A percentile compares a stretch with the other conserved stretches of the same genome.
These are phyloP conservation scores for Arabidopsis suecica DNA, from an alignment of 345 rosid genomes.

Conservation along the genomic window DNA sequence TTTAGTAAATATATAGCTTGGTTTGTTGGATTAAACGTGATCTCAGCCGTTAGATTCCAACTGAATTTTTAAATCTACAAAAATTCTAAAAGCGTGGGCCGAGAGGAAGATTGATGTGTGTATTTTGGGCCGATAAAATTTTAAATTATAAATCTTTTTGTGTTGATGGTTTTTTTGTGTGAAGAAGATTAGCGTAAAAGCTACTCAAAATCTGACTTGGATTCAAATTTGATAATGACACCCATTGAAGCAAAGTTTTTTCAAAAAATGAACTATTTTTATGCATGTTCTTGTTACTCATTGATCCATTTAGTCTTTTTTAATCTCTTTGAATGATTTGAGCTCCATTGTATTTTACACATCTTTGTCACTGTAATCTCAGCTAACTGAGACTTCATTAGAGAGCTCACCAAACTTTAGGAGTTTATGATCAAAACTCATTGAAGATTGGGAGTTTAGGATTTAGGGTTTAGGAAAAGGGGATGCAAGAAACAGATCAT, in stretches of 20 bases:
- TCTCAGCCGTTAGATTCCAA: conserved; percentile 40
- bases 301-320: not conserved
- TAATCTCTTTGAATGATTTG: not conserved
- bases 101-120: conserved; percentile 1
- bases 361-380: not conserved
- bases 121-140: not conserved
- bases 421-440: conserved; percentile 4
- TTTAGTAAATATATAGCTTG: conserved; percentile 25
- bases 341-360: not conserved
- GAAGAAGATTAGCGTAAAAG: conserved; percentile 34
- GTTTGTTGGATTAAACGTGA: conserved; percentile 33
- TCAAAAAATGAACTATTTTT: not conserved
- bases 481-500: too few relatives aligned
- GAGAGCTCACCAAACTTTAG: not conserved
- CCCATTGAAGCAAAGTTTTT: not conserved
- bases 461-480: too few relatives aligned
- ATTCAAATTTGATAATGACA: not conserved
- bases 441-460: not conserved
- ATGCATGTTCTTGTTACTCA: not conserved
- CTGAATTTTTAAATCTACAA: conserved; percentile 8
- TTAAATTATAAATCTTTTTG: not conserved
- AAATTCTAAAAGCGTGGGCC: conserved; percentile 35
- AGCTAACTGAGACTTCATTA: not conserved
- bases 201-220: conserved; percentile 28
- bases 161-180: not conserved